A percentile compares a stretch with the other conserved stretches of the same genome.
These are phyloP conservation scores for Cutaneotrichosporon cyanovorans DNA, from an alignment of 1,284 basidiomycete species.

Conservation along the genomic window DNA sequence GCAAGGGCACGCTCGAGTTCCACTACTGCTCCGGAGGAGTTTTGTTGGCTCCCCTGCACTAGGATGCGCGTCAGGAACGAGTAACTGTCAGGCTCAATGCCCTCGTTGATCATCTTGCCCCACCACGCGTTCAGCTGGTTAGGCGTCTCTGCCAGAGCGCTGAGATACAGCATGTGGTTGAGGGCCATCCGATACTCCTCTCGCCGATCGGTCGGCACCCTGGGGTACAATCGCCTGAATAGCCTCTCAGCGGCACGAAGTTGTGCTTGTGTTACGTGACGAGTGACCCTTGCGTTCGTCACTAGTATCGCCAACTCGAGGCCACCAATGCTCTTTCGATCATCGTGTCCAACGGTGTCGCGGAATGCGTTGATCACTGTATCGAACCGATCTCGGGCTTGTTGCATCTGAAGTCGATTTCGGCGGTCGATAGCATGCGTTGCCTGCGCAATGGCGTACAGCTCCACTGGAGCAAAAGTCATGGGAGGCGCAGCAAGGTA, in stretches of 20 bases:
- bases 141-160: slow-evolving; percentile 19
- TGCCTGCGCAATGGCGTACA: slow-evolving; percentile 15
- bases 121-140: slow-evolving; percentile 23
- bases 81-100: slow-evolving; percentile 19
- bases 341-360: slow-evolving; percentile 14
- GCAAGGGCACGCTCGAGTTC: slow-evolving; percentile 8
- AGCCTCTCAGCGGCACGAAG: slow-evolving; percentile 15
- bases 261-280: neutral
- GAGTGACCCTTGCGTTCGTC: neutral
- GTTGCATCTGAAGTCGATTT: slow-evolving; percentile 8
- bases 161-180: slow-evolving; percentile 33
- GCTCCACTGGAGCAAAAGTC: slow-evolving; percentile 26
- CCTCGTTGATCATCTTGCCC: slow-evolving; percentile 16
- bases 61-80: slow-evolving; percentile 20
- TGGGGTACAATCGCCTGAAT: slow-evolving; percentile 15
- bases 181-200: slow-evolving; percentile 18
- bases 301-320: slow-evolving; percentile 18
- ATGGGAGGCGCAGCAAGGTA: slow-evolving; percentile 22
- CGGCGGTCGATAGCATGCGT: slow-evolving; percentile 17
- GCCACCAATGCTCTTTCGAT: slow-evolving; percentile 6
- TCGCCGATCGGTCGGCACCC: neutral
- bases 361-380: slow-evolving; percentile 20
- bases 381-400: slow-evolving; percentile 16
- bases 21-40: slow-evolving; percentile 1
- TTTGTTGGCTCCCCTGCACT: slow-evolving; percentile 3